Evolutionary conservation across 2,329 filamentous ascomycete genomes (phyloP).

Genomic region (Emergomyces pasteurianus): DNA sequence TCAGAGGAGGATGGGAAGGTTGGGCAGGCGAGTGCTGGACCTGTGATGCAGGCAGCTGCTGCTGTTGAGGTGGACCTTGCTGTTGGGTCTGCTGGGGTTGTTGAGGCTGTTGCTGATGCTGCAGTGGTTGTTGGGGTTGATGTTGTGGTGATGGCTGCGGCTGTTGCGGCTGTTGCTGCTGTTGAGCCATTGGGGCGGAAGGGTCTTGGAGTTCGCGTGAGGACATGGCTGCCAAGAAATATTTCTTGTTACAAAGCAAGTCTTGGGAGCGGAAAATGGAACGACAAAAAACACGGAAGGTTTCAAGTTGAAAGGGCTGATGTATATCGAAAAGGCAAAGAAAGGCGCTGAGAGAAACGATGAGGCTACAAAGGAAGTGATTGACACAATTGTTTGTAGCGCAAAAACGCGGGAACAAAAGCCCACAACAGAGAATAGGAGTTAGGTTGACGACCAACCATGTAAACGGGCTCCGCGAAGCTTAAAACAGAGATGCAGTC

Average conservation of each 20-base stretch:
- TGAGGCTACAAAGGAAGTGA: neutral
- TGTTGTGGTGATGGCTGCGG: conserved; percentile 15
- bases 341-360: neutral
- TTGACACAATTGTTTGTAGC: neutral
- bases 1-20: conserved; percentile 16
- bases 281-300: conserved; percentile 5
- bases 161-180: conserved; percentile 5
- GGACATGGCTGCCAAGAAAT: conserved; percentile 33
- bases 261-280: conserved; percentile 14
- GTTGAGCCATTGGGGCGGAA: conserved; percentile 12
- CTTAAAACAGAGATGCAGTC: neutral
- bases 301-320: conserved; percentile 7
- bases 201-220: conserved; percentile 29
- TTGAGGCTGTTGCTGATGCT: conserved; percentile 7
- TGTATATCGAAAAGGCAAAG: neutral
- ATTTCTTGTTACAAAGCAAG: conserved; percentile 18
- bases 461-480: neutral
- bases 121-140: conserved; percentile 7
- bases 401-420: neutral
- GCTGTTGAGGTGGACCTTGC: neutral
- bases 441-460: neutral
- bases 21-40: conserved; percentile 11
- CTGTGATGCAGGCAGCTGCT: conserved; percentile 13
- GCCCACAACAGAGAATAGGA: neutral
- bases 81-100: conserved; percentile 5